A percentile compares a stretch with the other conserved stretches of the same genome.
phyloP scores from a whole-genome alignment of 176 grass and related monocot species.

The Zea luxurians region DNA sequence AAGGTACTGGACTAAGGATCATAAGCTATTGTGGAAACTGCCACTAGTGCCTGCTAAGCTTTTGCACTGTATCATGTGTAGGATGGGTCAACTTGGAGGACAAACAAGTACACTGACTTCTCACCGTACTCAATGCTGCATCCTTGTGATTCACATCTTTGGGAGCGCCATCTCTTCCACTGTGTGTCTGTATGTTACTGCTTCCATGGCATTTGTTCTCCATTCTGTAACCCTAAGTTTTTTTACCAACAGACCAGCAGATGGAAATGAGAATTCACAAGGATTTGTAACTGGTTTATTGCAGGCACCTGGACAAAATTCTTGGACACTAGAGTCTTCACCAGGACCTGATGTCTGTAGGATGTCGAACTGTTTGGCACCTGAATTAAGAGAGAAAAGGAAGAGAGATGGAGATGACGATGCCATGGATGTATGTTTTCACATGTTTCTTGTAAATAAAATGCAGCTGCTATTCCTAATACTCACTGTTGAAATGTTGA shows the following conservation, averaged over 20 bases:
- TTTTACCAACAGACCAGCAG: too few species aligned
- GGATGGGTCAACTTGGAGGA: conserved; percentile 84
- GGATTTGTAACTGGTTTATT: conserved; percentile 32
- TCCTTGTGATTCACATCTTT: too few species aligned
- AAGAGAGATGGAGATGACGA: conserved; percentile 51
- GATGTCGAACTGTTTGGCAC: conserved; percentile 36
- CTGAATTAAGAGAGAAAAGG: conserved; percentile 79
- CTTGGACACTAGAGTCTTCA: conserved; percentile 66
- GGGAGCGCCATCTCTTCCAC: too few species aligned
- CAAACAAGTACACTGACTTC: conserved; percentile 83
- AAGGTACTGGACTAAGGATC: conserved; percentile 46
- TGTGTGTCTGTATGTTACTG: too few species aligned
- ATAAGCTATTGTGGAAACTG: neutral
- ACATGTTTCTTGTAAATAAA: too few species aligned
- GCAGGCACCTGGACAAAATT: conserved; percentile 84
- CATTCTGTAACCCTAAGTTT: too few species aligned
- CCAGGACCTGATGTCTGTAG: conserved; percentile 46
- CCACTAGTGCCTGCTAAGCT: neutral
- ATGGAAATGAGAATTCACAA: too few species aligned
- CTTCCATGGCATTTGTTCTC: too few species aligned
- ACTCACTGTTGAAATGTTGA: too few species aligned
- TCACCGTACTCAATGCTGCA: too few species aligned
- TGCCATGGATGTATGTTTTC: conserved; percentile 65
- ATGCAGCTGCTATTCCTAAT: too few species aligned
- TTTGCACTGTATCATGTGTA: conserved; percentile 10